Base-by-base conservation (phyloP, 164 flowering plant species). In the Stephania yunnanensis region DNA sequence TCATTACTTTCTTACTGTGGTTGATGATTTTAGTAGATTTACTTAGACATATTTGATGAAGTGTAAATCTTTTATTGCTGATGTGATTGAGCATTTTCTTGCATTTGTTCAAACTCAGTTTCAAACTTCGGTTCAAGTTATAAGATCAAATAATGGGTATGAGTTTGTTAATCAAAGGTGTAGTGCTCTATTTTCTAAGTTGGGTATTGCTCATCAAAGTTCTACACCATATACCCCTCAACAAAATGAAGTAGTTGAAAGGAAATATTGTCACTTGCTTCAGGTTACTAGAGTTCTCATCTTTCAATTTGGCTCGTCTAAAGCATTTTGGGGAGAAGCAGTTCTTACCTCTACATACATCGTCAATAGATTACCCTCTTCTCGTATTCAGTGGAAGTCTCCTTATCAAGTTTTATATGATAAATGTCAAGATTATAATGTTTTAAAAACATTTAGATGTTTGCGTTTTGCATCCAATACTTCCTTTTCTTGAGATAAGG, bases 31-130 rank as follows among this genome's bases (percentile, higher is more conserved):
- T 68, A 22, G 70, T 31, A 42, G 20, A 10, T 68, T n/a, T 10
- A 68, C 70, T 10, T 68, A 46, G 70, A 29, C 36, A 10, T 68
- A 68, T 68, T 68, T 68, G 70, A 25, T 68, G 70, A 42, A 10
- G 6, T 68, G 36, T 68, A 68, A 68, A 31, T 68, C 70, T 68
- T 42, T 10, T 29, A 31, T 0, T 7, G 0, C 1, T 22, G 29
- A 7, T 68, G 8, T 36, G 29, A 7, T n/a, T 68, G 10, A 68
- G 36, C 11, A 7, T 45, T 5, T 31, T 68, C 36, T 5, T 68
- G 7, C 29, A 68, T 31, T 9, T 68, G 70, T 53, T 8, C 5
- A 68, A 68, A 68, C 11, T n/a, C 3, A 68, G 36, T 68, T 68
- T 22, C 29, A 68, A 11, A 7, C 70, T 8, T 9, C 7, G 1